Evolutionary conservation across 129 eudicot species (phyloP).

Genomic region (Flaveria robusta): DNA sequence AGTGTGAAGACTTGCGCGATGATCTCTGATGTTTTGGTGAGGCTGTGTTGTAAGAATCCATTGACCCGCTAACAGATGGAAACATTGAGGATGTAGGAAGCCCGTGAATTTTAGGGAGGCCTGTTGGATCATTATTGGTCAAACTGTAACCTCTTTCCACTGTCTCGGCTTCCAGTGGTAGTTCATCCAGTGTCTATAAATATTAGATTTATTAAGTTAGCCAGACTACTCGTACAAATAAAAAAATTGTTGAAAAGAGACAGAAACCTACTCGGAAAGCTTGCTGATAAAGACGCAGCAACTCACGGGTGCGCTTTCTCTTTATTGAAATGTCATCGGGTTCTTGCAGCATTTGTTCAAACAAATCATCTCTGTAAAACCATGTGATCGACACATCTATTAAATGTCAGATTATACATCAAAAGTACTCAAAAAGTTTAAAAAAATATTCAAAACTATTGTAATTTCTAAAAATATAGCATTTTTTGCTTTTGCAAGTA

Average conservation of each 20-base stretch:
- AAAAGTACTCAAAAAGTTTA: not conserved
- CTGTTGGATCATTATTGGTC: slow-evolving; percentile 63
- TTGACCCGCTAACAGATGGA: slow-evolving; percentile 49
- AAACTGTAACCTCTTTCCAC: slow-evolving; percentile 82
- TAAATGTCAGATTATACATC: not conserved
- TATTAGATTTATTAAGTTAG: not conserved
- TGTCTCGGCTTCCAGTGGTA: slow-evolving; percentile 85
- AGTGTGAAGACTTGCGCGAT: slow-evolving; percentile 85
- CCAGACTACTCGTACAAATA: not conserved
- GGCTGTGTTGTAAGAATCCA: slow-evolving; percentile 59
- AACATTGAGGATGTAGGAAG: slow-evolving; percentile 67
- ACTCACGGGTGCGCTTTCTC: slow-evolving; percentile 83
- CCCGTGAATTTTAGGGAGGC: slow-evolving; percentile 87
- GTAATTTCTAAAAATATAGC: not conserved
- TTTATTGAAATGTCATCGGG: slow-evolving; percentile 86
- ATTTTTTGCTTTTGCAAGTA: not conserved
- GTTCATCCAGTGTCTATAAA: slow-evolving; percentile 77
- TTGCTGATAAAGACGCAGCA: slow-evolving; percentile 85
- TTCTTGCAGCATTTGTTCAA: slow-evolving; percentile 97
- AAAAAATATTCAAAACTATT: not conserved
- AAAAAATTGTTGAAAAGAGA: not conserved
- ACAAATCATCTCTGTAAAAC: slow-evolving; percentile 75
- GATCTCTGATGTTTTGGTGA: slow-evolving; percentile 74
- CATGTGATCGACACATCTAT: slow-evolving; percentile 8
- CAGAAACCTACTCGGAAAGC: slow-evolving; percentile 69